These are phyloP conservation scores for Pseudognaphalium luteoalbum DNA, from an alignment of 129 eudicot species.

Conservation along the genomic window DNA sequence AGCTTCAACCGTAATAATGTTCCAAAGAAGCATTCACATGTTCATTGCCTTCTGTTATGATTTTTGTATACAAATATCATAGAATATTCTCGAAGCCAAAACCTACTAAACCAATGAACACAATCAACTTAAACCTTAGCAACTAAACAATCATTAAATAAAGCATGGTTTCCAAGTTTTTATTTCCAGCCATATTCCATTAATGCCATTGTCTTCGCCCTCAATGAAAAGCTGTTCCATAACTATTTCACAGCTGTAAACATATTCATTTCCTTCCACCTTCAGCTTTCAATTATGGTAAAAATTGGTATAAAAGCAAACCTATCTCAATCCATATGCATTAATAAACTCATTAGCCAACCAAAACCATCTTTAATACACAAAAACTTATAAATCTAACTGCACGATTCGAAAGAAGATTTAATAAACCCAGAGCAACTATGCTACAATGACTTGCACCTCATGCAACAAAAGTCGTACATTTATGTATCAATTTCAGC, in stretches of 20 bases:
- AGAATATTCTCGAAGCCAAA: slow-evolving; percentile 22
- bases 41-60: not conserved
- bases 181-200: not conserved
- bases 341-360: not conserved
- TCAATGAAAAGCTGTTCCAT: slow-evolving; percentile 7
- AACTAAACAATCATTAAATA: not conserved
- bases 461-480: not conserved
- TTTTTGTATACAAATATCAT: slow-evolving; percentile 3
- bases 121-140: not conserved
- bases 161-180: not conserved
- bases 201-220: not conserved
- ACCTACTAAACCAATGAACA: slow-evolving; percentile 6
- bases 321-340: slow-evolving; percentile 10
- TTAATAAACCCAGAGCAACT: not conserved
- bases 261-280: slow-evolving; percentile 12
- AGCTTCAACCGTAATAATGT: slow-evolving; percentile 22
- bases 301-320: not conserved
- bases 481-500: not conserved
- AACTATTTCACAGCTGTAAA: slow-evolving; percentile 3
- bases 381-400: not conserved
- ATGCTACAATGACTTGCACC: slow-evolving; percentile 9
- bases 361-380: not conserved
- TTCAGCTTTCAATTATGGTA: slow-evolving; percentile 17
- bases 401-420: not conserved
- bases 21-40: slow-evolving; percentile 21